A percentile compares a stretch with the other conserved stretches of the same genome.
phyloP scores from a whole-genome alignment of 2,329 filamentous ascomycete species.

The Volutella citrinella region DNA sequence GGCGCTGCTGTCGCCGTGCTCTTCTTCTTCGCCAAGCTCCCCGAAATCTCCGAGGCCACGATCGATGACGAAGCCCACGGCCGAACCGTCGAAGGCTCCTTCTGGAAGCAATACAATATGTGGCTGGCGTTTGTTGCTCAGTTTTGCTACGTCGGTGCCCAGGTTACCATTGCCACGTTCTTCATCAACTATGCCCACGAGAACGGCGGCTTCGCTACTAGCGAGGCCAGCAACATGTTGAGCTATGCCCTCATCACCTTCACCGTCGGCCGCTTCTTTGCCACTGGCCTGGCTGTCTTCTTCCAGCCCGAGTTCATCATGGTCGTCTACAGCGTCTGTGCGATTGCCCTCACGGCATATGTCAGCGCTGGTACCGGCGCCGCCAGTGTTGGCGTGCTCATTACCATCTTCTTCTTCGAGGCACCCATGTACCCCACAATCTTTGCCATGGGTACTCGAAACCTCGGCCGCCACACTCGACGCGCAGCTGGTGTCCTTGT shows the following conservation, averaged over 20 bases:
- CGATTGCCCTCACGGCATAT: constrained; percentile 57
- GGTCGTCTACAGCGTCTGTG: constrained; percentile 58
- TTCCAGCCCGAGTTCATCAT: constrained; percentile 67
- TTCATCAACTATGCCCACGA: constrained; percentile 72
- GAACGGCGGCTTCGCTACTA: constrained; percentile 50
- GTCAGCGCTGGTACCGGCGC: constrained; percentile 42
- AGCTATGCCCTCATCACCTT: constrained; percentile 76
- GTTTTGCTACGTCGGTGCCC: constrained; percentile 75
- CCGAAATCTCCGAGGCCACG: constrained; percentile 61
- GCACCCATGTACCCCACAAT: constrained; percentile 80
- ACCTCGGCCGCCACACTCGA: constrained; percentile 73
- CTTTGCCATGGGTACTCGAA: constrained; percentile 71
- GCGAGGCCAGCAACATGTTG: constrained; percentile 59
- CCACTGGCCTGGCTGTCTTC: constrained; percentile 61
- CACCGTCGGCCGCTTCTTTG: constrained; percentile 67
- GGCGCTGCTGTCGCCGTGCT: constrained; percentile 60
- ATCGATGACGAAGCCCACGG: constrained; percentile 41
- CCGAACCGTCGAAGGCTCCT: constrained; percentile 55
- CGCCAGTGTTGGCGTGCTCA: constrained; percentile 60
- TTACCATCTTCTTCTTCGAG: constrained; percentile 73
- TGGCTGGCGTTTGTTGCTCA: constrained; percentile 75
- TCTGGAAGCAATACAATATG: constrained; percentile 69
- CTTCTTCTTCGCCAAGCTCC: constrained; percentile 67
- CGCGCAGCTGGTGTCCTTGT: constrained; percentile 70
- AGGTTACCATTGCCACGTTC: constrained; percentile 63